Conservation (phyloP, 129 eudicot genomes). For the Calendula officinalis region DNA sequence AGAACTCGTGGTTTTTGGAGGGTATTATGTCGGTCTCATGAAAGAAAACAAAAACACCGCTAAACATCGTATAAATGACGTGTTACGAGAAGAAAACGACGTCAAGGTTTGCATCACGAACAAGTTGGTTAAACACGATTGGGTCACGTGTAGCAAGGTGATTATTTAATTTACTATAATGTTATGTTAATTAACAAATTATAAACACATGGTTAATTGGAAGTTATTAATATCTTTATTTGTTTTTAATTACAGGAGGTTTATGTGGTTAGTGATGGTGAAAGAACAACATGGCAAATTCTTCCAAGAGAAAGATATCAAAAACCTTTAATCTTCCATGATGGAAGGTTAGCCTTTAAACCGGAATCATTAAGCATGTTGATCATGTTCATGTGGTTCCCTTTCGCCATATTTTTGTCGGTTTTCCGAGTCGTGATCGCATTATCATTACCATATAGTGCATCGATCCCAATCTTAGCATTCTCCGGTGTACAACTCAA, state of each 20-base stretch:
- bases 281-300: slow-evolving; percentile 36
- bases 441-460: slow-evolving; percentile 28
- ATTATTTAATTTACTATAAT: not conserved
- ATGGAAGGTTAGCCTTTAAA: slow-evolving; percentile 65
- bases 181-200: not conserved
- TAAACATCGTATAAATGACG: slow-evolving; percentile 16
- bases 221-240: not conserved
- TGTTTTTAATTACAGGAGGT: slow-evolving; percentile 40
- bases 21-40: slow-evolving; percentile 58
- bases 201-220: not conserved
- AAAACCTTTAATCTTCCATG: slow-evolving; percentile 65
- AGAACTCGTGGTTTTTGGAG: slow-evolving; percentile 45
- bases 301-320: slow-evolving; percentile 58
- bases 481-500: slow-evolving; percentile 46
- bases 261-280: slow-evolving; percentile 39
- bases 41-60: slow-evolving; percentile 37
- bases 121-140: slow-evolving; percentile 29
- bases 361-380: slow-evolving; percentile 49
- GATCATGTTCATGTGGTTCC: slow-evolving; percentile 66
- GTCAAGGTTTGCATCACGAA: slow-evolving; percentile 26
- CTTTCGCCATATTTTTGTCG: slow-evolving; percentile 44
- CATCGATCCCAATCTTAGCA: slow-evolving; percentile 30
- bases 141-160: slow-evolving; percentile 53
- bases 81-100: slow-evolving; percentile 29
- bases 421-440: slow-evolving; percentile 37